Percentiles rank a stretch among this genome's conserved stretches.
phyloP scores from a whole-genome alignment of 2,329 filamentous ascomycete species.

The Allantophomopsis lycopodina region DNA sequence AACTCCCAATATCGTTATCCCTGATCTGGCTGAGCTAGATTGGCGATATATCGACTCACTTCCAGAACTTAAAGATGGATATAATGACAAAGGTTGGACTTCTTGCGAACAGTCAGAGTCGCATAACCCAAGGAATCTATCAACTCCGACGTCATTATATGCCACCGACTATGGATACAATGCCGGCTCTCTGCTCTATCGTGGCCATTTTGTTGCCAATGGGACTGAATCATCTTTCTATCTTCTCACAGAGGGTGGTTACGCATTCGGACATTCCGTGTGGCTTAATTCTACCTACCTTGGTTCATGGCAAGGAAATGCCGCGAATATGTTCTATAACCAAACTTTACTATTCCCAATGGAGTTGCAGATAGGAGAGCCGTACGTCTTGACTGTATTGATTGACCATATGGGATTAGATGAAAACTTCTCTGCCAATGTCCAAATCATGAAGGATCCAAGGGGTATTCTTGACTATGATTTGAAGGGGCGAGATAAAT shows the following conservation, averaged over 20 bases:
- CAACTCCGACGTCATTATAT: no score
- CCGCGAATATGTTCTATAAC: no score
- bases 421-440: conserved; percentile 44
- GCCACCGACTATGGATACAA: no score
- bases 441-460: conserved; percentile 43
- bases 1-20: no score
- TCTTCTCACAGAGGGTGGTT: conserved; percentile 47
- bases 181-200: no score
- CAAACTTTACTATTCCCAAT: no score
- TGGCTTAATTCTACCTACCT: conserved; percentile 50
- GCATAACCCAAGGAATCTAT: no score
- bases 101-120: conserved; percentile 11
- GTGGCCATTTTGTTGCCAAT: conserved; percentile 44
- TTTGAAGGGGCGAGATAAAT: conserved; percentile 24
- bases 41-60: no score
- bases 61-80: no score
- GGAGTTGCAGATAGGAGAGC: no score
- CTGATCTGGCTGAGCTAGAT: no score
- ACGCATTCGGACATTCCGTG: conserved; percentile 47
- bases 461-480: conserved; percentile 45
- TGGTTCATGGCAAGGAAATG: conserved; percentile 49
- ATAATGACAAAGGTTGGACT: no score
- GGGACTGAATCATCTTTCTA: conserved; percentile 42
- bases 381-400: conserved; percentile 51
- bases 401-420: conserved; percentile 62